Conservation (phyloP, 2,329 filamentous ascomycete genomes). For the Pyrenochaeta sp. region DNA sequence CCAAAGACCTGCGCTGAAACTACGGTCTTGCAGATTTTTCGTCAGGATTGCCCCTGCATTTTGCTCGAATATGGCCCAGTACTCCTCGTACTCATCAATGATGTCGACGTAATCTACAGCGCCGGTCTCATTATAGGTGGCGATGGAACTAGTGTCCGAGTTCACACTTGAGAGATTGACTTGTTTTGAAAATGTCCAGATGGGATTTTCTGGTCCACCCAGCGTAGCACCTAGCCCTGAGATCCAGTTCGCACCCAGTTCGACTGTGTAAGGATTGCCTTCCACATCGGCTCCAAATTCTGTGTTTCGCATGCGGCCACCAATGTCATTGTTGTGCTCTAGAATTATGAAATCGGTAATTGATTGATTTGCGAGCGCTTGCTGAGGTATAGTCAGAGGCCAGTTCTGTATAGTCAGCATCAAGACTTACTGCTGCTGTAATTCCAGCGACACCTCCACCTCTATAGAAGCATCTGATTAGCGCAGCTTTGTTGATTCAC, state of each 20-base stretch:
- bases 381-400: conserved; percentile 45
- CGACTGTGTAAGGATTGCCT: conserved; percentile 65
- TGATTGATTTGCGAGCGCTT: conserved; percentile 68
- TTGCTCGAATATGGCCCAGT: conserved; percentile 57
- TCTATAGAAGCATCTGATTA: conserved; percentile 11
- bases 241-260: conserved; percentile 75
- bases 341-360: conserved; percentile 71
- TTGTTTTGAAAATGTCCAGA: conserved; percentile 69
- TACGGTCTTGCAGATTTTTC: conserved; percentile 69
- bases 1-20: conserved; percentile 65
- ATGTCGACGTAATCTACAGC: conserved; percentile 60
- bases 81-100: conserved; percentile 60
- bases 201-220: conserved; percentile 62
- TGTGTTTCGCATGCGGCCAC: conserved; percentile 68
- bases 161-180: conserved; percentile 64
- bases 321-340: conserved; percentile 69
- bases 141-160: conserved; percentile 67
- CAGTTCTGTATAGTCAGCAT: background rate
- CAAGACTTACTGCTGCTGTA: conserved; percentile 63
- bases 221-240: conserved; percentile 53
- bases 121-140: conserved; percentile 69
- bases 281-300: conserved; percentile 63
- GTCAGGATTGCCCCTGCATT: conserved; percentile 66
- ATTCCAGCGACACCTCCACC: conserved; percentile 71
- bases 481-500: background rate